Evolutionary conservation across 257 asterid species (phyloP).

Genomic region (Rauvolfia tetraphylla): DNA sequence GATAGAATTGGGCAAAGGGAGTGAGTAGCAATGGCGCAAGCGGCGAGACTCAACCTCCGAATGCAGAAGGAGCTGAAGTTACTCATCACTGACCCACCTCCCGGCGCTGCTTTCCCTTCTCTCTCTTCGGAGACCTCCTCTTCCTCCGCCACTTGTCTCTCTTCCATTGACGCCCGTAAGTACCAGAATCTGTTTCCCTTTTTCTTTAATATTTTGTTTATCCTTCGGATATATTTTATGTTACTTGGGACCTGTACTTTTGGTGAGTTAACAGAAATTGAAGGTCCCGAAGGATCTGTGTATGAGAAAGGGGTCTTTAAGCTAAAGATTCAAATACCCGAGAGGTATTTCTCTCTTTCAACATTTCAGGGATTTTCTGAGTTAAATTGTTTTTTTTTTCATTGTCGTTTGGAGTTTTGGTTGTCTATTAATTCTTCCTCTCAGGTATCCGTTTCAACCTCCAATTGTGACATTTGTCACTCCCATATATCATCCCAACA

Average conservation of each 20-base stretch:
- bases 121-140: constrained; percentile 35
- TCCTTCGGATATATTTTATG: neutral
- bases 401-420: neutral
- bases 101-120: constrained; percentile 63
- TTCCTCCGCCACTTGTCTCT: constrained; percentile 33
- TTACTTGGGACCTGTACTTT: neutral
- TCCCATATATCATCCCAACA: constrained; percentile 81
- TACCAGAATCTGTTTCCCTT: neutral
- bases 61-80: constrained; percentile 85
- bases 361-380: neutral
- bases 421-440: neutral
- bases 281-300: constrained; percentile 76
- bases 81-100: constrained; percentile 80
- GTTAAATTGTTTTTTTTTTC: neutral
- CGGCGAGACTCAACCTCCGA: constrained; percentile 65
- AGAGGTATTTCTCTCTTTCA: constrained; percentile 36
- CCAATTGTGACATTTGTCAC: constrained; percentile 74
- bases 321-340: constrained; percentile 70
- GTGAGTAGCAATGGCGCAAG: constrained; percentile 55
- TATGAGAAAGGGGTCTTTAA: constrained; percentile 63
- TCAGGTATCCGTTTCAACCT: constrained; percentile 88
- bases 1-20: neutral
- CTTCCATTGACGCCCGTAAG: constrained; percentile 64
- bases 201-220: neutral
- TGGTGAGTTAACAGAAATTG: constrained; percentile 38